Percentiles rank a stretch among this genome's conserved stretches.
Evolutionary conservation across 73 alveolate genomes (phyloP).

Genomic region (Paramecium octaurelia): DNA sequence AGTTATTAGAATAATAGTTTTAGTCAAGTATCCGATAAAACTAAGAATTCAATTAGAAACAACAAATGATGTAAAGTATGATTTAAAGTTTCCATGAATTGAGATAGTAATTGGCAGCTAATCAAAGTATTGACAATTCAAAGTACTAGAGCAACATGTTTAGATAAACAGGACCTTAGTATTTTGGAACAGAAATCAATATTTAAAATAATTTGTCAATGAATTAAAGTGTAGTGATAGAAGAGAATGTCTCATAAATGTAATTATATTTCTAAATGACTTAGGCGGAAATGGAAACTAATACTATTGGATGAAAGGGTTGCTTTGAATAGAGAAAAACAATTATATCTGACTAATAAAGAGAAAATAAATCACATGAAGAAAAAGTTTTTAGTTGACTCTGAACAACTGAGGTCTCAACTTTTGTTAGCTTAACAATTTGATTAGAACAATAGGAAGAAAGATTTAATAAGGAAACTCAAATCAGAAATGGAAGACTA

Average conservation of each 20-base stretch:
- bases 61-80: not conserved
- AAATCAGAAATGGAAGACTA: not conserved
- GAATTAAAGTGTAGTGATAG: not conserved
- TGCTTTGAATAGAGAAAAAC: not conserved
- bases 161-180: not conserved
- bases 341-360: not conserved
- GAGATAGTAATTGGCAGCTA: not conserved
- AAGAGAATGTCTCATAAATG: not conserved
- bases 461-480: not conserved
- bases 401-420: not conserved
- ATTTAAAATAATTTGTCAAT: not conserved
- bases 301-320: conserved; percentile 36
- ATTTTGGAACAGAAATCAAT: not conserved
- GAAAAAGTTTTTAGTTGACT: not conserved
- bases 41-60: not conserved
- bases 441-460: not conserved
- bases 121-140: not conserved
- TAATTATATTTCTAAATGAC: not conserved
- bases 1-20: not conserved
- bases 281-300: conserved; percentile 29
- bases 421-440: not conserved
- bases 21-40: not conserved
- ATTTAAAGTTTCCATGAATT: not conserved
- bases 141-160: not conserved
- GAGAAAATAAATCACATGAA: not conserved